Base-by-base conservation (phyloP, 139 green algal species). In the Picochlorum sp. region DNA sequence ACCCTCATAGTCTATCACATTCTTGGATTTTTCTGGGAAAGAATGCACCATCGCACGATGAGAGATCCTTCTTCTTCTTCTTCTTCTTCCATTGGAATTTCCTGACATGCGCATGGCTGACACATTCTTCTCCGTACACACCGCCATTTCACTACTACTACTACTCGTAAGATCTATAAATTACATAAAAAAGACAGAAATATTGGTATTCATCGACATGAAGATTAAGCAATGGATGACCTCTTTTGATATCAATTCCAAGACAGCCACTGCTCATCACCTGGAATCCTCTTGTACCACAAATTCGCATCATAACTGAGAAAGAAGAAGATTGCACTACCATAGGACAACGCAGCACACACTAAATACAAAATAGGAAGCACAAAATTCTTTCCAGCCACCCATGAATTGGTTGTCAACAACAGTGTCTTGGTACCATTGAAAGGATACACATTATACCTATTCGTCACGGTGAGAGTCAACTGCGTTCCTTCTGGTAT, bases 371-470 rank as follows among this genome's bases (percentile, higher is more conserved):
- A 68, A 21, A 80, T 58, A 6, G 80, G 80, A 46, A 95, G 63
- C 45, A 87, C 82, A 66, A 67, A 51, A 68, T 94, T 94, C 49
- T 74, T 75, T 4, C 84, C 87, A 52, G 87, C 87, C 21, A 94
- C 72, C 85, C 85, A 95, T 18, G 66, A 80, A 24, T 77, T 78
- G 16, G 85, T 92, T 37, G 51, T 80, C 44, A 95, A 49, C 20
- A 72, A 51, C n/a, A 79, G 1, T 15, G 41, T 26, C 71, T 92
- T 92, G 34, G 59, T 28, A 18, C 85, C 84, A 30, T 50, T 62
- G 50, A 72, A 90, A 24, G 18, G 45, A 66, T 95, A 95, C 0
- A 74, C 89, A 69, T 95, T 92, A 69, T 90, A 95, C 13, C 68
- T 62, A 65, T 92, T 94, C 14, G 65, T 21, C 11, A 95, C 69